phyloP scores from a whole-genome alignment of 371 early-diverging fungal species.

The Mortierella sp. region DNA sequence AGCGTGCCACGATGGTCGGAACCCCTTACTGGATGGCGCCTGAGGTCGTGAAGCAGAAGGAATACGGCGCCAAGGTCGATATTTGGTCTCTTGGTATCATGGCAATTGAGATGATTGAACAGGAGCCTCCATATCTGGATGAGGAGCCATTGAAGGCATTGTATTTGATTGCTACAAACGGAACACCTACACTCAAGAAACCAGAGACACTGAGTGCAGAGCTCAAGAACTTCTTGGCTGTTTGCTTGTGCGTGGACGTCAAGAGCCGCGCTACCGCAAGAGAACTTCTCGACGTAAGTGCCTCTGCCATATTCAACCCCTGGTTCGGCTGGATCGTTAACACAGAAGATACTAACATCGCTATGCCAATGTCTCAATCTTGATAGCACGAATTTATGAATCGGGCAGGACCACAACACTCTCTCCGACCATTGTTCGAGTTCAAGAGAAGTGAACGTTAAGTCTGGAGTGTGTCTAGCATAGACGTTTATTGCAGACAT shows the following conservation, averaged over 20 bases:
- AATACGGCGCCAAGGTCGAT: conserved; percentile 92
- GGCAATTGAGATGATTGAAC: conserved; percentile 98
- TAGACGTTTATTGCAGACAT: too few relatives aligned
- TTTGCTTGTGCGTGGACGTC: conserved; percentile 92
- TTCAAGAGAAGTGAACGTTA: conserved; percentile 33
- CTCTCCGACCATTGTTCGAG: conserved; percentile 44
- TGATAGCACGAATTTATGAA: conserved; percentile 76
- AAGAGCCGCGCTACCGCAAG: conserved; percentile 84
- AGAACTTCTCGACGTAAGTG: conserved; percentile 77
- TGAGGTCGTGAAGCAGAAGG: conserved; percentile 91
- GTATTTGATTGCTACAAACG: conserved; percentile 96
- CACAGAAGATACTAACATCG: background rate
- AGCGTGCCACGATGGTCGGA: conserved; percentile 97
- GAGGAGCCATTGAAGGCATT: conserved; percentile 95
- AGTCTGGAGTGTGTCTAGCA: too few relatives aligned
- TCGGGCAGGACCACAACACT: conserved; percentile 35
- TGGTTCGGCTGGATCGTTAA: background rate
- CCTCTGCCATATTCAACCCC: background rate
- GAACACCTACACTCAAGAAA: conserved; percentile 92
- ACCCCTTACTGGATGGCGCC: conserved; percentile 97
- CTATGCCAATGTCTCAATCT: conserved; percentile 1
- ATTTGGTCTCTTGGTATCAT: conserved; percentile 96
- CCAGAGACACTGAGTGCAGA: conserved; percentile 86
- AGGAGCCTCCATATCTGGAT: conserved; percentile 97
- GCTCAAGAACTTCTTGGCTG: conserved; percentile 89